Evolutionary conservation across 2,329 filamentous ascomycete genomes (phyloP).

Genomic region (Penicillium rolfsii): DNA sequence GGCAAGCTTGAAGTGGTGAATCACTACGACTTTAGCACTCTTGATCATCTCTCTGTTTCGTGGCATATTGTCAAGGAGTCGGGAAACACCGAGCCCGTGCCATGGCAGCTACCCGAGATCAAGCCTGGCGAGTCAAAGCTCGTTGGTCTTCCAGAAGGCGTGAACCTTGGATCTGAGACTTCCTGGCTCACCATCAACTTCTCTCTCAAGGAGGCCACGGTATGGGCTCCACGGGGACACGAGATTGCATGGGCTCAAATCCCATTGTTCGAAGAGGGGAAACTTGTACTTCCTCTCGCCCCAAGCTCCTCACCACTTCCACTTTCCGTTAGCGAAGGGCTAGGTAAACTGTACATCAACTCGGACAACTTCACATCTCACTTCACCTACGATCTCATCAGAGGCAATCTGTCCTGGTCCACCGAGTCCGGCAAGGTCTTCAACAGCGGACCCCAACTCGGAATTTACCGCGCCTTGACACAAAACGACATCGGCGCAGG

Average conservation of each 20-base stretch:
- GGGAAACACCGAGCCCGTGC: conserved; percentile 11
- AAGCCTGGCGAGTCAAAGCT: conserved; percentile 46
- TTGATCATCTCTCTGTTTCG: conserved; percentile 47
- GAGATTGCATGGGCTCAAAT: conserved; percentile 60
- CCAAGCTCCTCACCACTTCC: not conserved
- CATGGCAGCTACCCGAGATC: conserved; percentile 48
- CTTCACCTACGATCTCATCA: conserved; percentile 49
- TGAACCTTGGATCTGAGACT: not conserved
- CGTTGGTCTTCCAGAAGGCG: conserved; percentile 3
- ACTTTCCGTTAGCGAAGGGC: conserved; percentile 4
- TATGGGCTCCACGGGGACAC: conserved; percentile 59
- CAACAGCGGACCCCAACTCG: conserved; percentile 33
- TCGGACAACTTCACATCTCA: conserved; percentile 13
- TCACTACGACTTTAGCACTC: conserved; percentile 54
- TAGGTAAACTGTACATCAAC: conserved; percentile 14
- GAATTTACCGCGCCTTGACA: conserved; percentile 66
- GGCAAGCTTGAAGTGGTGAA: conserved; percentile 51
- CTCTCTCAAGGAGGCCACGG: conserved; percentile 46
- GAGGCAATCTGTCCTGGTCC: conserved; percentile 47
- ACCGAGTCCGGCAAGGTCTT: conserved; percentile 41
- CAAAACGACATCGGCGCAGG: conserved; percentile 65
- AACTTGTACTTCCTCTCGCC: not conserved
- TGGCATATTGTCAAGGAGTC: conserved; percentile 30
- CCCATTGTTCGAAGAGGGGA: conserved; percentile 9
- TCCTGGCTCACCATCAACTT: conserved; percentile 53